Percentiles rank a stretch among this genome's conserved stretches.
Evolutionary conservation across 805 yeast genomes (phyloP).

Genomic region (Spathaspora sp.): DNA sequence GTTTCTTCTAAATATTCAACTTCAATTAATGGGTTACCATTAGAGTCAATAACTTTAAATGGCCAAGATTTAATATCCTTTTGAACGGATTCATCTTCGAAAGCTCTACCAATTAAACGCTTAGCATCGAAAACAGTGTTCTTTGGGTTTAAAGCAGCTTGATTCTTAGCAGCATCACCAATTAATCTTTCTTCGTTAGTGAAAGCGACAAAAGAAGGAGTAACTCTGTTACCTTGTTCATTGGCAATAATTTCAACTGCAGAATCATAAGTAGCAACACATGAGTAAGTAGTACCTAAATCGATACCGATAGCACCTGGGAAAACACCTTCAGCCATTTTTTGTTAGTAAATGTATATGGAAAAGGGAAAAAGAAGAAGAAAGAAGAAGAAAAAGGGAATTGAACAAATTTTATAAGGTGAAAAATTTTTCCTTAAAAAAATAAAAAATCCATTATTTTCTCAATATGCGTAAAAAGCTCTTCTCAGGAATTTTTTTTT

Average conservation of each 20-base stretch:
- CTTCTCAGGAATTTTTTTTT: not conserved
- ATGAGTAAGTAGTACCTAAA: slow-evolving; percentile 50
- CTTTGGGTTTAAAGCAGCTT: slow-evolving; percentile 49
- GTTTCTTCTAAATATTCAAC: slow-evolving; percentile 46
- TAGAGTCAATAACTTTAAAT: slow-evolving; percentile 41
- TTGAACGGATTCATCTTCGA: slow-evolving; percentile 59
- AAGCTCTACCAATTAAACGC: slow-evolving; percentile 60
- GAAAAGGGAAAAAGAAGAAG: slow-evolving; percentile 3
- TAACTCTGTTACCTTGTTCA: slow-evolving; percentile 51
- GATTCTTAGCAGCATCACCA: slow-evolving; percentile 51
- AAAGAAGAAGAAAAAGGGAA: slow-evolving; percentile 8
- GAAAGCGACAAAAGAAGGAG: slow-evolving; percentile 50
- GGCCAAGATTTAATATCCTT: slow-evolving; percentile 48
- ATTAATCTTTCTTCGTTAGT: slow-evolving; percentile 47
- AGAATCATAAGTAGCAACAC: slow-evolving; percentile 49
- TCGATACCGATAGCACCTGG: slow-evolving; percentile 75
- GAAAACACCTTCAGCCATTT: slow-evolving; percentile 97
- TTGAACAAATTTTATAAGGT: slow-evolving; percentile 1
- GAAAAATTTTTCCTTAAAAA: slow-evolving; percentile 9
- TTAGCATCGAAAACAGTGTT: slow-evolving; percentile 49
- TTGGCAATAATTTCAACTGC: slow-evolving; percentile 50
- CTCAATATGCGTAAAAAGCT: not conserved
- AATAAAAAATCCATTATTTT: not conserved
- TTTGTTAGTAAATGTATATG: slow-evolving; percentile 13
- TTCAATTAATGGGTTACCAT: slow-evolving; percentile 46